Percentiles rank a stretch among this genome's conserved stretches.
Conservation (phyloP, 2,329 filamentous ascomycete species). For the Pyrenophora teres region DNA sequence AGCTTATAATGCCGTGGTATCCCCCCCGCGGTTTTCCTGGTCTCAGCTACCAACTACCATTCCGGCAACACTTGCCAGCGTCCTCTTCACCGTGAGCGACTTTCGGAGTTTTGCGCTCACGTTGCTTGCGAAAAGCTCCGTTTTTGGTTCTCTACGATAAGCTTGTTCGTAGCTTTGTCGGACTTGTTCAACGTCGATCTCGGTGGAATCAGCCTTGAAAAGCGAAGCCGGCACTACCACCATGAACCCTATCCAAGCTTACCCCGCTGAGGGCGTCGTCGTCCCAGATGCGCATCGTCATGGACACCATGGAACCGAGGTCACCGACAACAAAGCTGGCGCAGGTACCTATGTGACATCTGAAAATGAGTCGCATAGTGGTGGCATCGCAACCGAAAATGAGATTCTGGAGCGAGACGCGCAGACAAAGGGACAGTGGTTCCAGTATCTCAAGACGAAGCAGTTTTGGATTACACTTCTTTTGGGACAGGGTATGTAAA, state of each 20-base stretch:
- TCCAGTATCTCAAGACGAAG: constrained; percentile 76
- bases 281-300: constrained; percentile 25
- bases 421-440: constrained; percentile 53
- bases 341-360: constrained; percentile 25
- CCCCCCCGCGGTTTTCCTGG: constrained; percentile 8
- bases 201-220: not conserved
- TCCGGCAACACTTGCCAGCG: constrained; percentile 7
- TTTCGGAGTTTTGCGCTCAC: constrained; percentile 51
- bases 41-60: constrained; percentile 1
- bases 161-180: not conserved
- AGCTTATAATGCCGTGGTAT: constrained; percentile 30
- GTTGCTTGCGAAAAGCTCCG: constrained; percentile 45
- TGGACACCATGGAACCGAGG: constrained; percentile 18
- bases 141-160: not conserved
- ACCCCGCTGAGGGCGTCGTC: constrained; percentile 19
- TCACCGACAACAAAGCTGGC: constrained; percentile 26
- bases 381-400: constrained; percentile 13
- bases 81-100: constrained; percentile 43
- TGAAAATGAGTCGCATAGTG: constrained; percentile 34
- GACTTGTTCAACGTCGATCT: not conserved
- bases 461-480: constrained; percentile 87
- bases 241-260: constrained; percentile 20
- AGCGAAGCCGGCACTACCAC: not conserved
- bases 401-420: constrained; percentile 44
- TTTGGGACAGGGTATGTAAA: constrained; percentile 63